Base-by-base conservation (phyloP, 805 yeast species). In the Candida ulmi region DNA sequence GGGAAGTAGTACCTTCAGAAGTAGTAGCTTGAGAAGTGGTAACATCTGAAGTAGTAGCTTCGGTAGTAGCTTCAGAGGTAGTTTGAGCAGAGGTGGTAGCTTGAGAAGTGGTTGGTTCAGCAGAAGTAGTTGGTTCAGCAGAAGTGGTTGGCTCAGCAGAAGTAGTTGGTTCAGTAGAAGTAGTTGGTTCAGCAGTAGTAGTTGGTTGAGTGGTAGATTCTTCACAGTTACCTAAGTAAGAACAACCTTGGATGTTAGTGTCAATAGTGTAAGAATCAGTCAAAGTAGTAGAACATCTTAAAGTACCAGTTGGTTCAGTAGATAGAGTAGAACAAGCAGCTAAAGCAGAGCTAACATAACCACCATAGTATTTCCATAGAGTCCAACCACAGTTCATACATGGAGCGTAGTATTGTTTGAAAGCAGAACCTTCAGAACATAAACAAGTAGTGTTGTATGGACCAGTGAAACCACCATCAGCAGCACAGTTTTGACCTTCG, bases 311-410 rank as follows among this genome's bases (percentile, higher is more conserved):
- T 47, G 65, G 63, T 13, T 48, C 40, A 26, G 57, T 44, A 12
- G 52, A 39, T 31, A 50, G 47, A 15, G 48, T 40, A 36, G 38
- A 37, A 47, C 64, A 61, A 17, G 36, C 54, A 24, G 41, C 46
- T 33, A 60, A 44, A 13, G 62, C 55, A 18, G 47, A 39, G 2
- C 51, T 35, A 29, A 62, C 44, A 45, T 41, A 58, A 1, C 39
- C 17, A 18, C 54, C 54, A 42, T 61, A 61, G 39, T 58, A 55
- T n/a, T 44, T 36, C 61, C 60, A 61, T 35, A 62, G 40, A 44
- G 63, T 57, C 66, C 65, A 61, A 35, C 66, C 66, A 52, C 66
- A 62, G 30, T 55, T 58, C 30, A 61, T 43, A 50, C 66, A 62
- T 6, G 40, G 51, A 11, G 46, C 48, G 19, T 47, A 48, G 23